Base-by-base conservation (phyloP, 768 basidiomycete genomes). In the Dendrothele bispora region DNA sequence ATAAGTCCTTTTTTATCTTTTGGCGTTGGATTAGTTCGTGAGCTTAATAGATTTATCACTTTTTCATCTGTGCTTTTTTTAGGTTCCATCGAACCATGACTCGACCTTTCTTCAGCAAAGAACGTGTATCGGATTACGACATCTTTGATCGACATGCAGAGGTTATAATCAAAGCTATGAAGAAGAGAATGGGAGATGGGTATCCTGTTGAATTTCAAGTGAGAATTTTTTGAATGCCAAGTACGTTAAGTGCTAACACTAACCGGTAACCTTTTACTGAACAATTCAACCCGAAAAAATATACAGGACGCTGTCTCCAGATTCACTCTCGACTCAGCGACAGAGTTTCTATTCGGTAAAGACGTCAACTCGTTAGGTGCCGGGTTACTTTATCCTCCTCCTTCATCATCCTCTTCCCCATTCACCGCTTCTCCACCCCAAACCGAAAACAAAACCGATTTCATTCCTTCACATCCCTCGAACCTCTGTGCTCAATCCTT, bases 401-500 rank as follows among this genome's bases (percentile, higher is more conserved):
- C 52, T 27, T 54, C 57, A 12, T 52, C 38, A 20, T 42, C 52
- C 28, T 54, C 57, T 15, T 52, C 61, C 1, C n/a, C n/a, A n/a
- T n/a, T n/a, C n/a, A n/a, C n/a, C n/a, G 27, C 20, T 30, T 30
- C 28, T 41, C 58, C 68, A 22, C 49, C 65, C 32, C 6, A 24
- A 54, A 64, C 59, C 42, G 56, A 11, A 4, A 46, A n/a, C n/a
- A n/a, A n/a, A n/a, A n/a, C 48, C 26, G 41, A 51, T 11, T 49
- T 40, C 7, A 61, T 61, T 32, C 51, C 49, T 28, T 59, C 46
- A 22, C 70, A 75, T 42, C 69, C 72, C 0, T 68, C 75, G 3
- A 70, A 67, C 27, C 39, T 57, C 3, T 84, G 84, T 60, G 67
- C 72, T 3, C 75, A 65, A 17, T 77, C 82, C 0, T 83, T 86